Evolutionary conservation across 1,139 yeast species (phyloP).

Genomic region (Pichiaceae sp.): DNA sequence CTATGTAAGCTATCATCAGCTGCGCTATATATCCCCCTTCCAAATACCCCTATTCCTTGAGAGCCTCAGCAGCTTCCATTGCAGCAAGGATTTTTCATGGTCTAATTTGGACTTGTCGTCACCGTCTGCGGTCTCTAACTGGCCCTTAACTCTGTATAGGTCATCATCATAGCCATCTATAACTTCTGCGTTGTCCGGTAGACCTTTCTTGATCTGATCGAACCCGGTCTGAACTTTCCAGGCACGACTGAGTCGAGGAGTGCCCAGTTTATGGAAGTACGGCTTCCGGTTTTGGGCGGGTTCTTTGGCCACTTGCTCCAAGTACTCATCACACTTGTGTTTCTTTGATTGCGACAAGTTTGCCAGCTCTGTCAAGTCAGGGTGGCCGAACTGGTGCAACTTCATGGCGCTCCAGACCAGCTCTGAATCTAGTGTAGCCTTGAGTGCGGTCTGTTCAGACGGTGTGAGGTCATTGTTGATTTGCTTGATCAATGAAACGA

Average conservation of each 20-base stretch:
- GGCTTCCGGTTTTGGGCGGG: conserved; percentile 10
- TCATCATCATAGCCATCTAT: conserved; percentile 18
- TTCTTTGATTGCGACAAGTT: conserved; percentile 11
- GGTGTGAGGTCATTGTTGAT: not conserved
- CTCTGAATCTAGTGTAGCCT: conserved; percentile 10
- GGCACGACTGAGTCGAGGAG: conserved; percentile 18
- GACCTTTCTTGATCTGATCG: conserved; percentile 8
- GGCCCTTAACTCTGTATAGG: conserved; percentile 17
- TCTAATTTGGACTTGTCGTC: conserved; percentile 1
- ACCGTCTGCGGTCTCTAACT: conserved; percentile 5
- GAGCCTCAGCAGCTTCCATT: not conserved
- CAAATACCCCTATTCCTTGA: not conserved
- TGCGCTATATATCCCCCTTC: too few relatives aligned
- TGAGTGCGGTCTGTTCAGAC: not conserved
- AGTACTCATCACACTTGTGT: conserved; percentile 16
- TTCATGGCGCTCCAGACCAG: conserved; percentile 20
- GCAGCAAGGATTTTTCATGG: not conserved
- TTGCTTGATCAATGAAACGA: not conserved
- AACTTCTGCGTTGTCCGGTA: conserved; percentile 7
- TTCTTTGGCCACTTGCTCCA: conserved; percentile 4
- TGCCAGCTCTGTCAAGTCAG: conserved; percentile 8
- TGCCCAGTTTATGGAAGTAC: conserved; percentile 12
- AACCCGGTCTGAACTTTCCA: conserved; percentile 20
- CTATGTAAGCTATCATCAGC: too few relatives aligned
- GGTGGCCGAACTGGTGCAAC: conserved; percentile 19